Evolutionary conservation across 2,329 filamentous ascomycete genomes (phyloP).

Genomic region (Penicillium hordei): DNA sequence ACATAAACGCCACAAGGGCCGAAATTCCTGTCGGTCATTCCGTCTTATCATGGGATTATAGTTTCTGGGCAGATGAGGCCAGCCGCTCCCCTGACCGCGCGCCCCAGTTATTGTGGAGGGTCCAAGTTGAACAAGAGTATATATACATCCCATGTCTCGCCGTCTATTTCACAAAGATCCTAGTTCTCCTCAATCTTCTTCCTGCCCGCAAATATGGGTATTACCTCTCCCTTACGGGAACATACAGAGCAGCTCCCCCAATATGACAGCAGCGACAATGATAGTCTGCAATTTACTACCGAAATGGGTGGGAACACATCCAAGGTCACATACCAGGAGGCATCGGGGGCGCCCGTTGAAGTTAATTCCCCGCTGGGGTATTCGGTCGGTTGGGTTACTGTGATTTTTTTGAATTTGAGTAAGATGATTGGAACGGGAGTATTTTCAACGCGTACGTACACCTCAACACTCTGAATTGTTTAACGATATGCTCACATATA

Average conservation of each 20-base stretch:
- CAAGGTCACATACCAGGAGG: slow-evolving; percentile 58
- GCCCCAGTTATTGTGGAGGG: background rate
- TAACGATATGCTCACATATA: background rate
- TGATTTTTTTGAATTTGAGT: slow-evolving; percentile 61
- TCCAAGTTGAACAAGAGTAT: background rate
- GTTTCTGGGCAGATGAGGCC: background rate
- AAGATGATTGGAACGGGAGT: slow-evolving; percentile 65
- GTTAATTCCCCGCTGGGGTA: slow-evolving; percentile 60
- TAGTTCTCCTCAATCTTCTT: background rate
- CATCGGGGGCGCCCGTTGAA: slow-evolving; percentile 62
- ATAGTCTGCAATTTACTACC: slow-evolving; percentile 6
- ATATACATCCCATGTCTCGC: background rate
- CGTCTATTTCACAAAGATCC: background rate
- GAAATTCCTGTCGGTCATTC: background rate
- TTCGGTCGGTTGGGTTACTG: slow-evolving; percentile 55
- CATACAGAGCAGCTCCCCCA: background rate
- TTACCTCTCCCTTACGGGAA: background rate
- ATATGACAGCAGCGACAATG: slow-evolving; percentile 1
- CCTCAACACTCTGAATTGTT: fast-evolving
- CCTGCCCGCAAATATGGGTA: background rate
- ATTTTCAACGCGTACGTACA: slow-evolving; percentile 61
- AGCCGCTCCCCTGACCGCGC: background rate
- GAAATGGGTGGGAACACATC: slow-evolving; percentile 45
- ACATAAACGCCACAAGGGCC: background rate
- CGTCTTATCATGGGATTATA: background rate